phyloP scores from a whole-genome alignment of 345 rosid species.

The Zanthoxylum bungeanum region DNA sequence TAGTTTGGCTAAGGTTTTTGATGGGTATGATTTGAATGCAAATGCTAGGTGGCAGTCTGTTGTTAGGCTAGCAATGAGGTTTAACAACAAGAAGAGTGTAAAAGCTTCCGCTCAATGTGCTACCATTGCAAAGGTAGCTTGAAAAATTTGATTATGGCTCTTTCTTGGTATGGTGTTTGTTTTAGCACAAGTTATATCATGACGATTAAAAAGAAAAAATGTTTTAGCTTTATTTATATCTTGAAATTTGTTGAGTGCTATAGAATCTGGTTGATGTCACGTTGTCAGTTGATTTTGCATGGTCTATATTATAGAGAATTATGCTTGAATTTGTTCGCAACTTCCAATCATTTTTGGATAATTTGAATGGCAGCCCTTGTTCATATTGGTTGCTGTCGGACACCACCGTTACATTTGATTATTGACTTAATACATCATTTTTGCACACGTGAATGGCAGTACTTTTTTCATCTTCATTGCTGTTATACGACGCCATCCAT shows the following conservation, averaged over 20 bases:
- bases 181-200: background rate
- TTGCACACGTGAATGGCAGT: background rate
- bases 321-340: background rate
- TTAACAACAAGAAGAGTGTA: slow-evolving; percentile 45
- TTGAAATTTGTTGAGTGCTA: background rate
- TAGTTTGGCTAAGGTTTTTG: slow-evolving; percentile 36
- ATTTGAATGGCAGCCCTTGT: background rate
- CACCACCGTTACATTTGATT: background rate
- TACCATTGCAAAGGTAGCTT: slow-evolving; percentile 50
- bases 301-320: background rate
- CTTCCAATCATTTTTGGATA: background rate
- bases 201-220: background rate
- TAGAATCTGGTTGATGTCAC: background rate
- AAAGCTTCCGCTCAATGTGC: slow-evolving; percentile 55
- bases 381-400: background rate
- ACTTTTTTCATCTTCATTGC: background rate
- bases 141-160: background rate
- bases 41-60: slow-evolving; percentile 62
- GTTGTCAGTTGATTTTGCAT: background rate
- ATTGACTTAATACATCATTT: background rate
- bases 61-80: slow-evolving; percentile 45
- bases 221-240: background rate
- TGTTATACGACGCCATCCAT: background rate
- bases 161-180: background rate
- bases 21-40: slow-evolving; percentile 44